A percentile compares a stretch with the other conserved stretches of the same genome.
These are phyloP conservation scores for Cryptococcus sp. DNA, from an alignment of 1,284 basidiomycete genomes.

Conservation along the genomic window DNA sequence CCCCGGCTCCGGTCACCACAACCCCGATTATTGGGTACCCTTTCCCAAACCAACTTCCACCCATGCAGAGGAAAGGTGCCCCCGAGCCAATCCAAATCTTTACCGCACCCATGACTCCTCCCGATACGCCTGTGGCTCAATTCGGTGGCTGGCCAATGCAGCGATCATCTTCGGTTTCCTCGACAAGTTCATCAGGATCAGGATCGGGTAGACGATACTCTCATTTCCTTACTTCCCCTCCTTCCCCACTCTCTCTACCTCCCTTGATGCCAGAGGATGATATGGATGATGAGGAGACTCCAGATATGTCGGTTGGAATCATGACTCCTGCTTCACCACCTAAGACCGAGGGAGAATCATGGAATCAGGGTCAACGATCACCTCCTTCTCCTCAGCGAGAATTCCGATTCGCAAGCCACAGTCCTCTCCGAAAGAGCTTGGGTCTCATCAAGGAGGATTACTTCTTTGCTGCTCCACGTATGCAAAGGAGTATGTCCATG, in stretches of 20 bases:
- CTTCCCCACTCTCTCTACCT: background rate
- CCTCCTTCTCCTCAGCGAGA: background rate
- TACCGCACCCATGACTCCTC: background rate
- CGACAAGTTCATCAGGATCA: background rate
- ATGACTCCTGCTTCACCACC: background rate
- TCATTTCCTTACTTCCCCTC: background rate
- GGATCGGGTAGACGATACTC: background rate
- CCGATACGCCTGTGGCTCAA: background rate
- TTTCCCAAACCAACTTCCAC: background rate
- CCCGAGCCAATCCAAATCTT: background rate
- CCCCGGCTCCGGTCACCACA: too few relatives aligned
- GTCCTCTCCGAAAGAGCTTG: background rate
- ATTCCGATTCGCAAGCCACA: background rate
- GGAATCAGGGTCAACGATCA: background rate
- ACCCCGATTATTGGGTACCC: background rate
- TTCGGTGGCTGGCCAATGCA: background rate
- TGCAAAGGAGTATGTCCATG: background rate
- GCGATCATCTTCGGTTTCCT: background rate
- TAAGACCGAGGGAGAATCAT: background rate
- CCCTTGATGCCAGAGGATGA: background rate
- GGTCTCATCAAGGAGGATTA: background rate
- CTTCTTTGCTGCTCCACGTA: background rate
- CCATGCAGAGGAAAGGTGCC: background rate
- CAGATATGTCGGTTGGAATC: background rate
- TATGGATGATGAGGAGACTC: background rate